Conservation (phyloP, 225 moss, liverwort and hornwort genomes). For the Bryum argenteum region DNA sequence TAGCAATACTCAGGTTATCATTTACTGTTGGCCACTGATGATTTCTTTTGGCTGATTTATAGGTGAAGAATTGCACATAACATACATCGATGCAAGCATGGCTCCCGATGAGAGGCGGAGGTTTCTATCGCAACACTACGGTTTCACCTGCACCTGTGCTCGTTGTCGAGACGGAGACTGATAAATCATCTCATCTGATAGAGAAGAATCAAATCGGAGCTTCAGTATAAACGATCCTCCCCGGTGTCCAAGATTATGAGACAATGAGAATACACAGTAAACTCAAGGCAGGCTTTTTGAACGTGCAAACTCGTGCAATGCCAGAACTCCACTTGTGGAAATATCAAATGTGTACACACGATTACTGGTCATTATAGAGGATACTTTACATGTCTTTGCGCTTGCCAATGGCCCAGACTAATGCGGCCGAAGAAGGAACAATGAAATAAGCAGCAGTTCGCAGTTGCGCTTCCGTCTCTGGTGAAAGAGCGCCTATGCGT, state of each 20-base stretch:
- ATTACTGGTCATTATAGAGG: neutral
- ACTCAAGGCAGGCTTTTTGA: neutral
- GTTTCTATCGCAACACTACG: conserved; percentile 60
- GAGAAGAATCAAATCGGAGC: neutral
- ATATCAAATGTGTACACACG: neutral
- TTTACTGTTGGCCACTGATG: neutral
- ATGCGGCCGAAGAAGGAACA: conserved; percentile 63
- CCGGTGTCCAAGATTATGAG: neutral
- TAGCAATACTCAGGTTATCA: neutral
- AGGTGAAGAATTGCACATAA: conserved; percentile 75
- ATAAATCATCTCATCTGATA: conserved; percentile 10
- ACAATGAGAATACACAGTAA: neutral
- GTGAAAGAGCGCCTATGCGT: conserved; percentile 76
- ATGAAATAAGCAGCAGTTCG: conserved; percentile 62
- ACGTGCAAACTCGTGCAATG: neutral
- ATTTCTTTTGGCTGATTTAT: conserved; percentile 13
- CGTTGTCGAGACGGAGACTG: conserved; percentile 67
- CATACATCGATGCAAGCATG: conserved; percentile 80
- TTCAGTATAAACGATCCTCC: neutral
- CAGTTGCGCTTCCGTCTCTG: conserved; percentile 64
- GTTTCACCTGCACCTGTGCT: conserved; percentile 68
- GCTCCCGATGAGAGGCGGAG: conserved; percentile 45
- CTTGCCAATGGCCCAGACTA: conserved; percentile 71
- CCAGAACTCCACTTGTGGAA: neutral
- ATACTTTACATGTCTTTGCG: conserved; percentile 23